Percentiles rank a stretch among this genome's conserved stretches.
Evolutionary conservation across 352 stramenopile species (phyloP).

Genomic region (Globisporangium alternatum): DNA sequence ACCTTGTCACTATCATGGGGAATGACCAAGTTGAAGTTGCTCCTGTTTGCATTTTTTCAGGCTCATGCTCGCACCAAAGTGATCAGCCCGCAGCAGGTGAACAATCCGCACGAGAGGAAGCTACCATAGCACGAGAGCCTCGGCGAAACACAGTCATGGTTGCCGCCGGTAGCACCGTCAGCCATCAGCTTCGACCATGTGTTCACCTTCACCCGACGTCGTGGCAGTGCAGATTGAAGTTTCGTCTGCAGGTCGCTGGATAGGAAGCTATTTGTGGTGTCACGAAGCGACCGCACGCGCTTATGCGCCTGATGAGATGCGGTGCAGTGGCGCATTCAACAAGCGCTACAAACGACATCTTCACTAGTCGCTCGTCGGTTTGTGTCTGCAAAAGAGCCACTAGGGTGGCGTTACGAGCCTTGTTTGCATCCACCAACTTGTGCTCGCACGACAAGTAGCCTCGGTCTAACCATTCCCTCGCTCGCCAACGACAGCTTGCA

Average conservation of each 20-base stretch:
- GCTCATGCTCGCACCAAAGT: too few relatives aligned
- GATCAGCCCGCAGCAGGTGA: too few relatives aligned
- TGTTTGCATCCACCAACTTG: background rate
- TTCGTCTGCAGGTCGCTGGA: too few relatives aligned
- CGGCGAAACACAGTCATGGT: too few relatives aligned
- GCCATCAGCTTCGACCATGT: too few relatives aligned
- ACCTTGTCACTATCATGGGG: background rate
- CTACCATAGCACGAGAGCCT: too few relatives aligned
- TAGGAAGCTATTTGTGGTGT: background rate
- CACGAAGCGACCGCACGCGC: background rate
- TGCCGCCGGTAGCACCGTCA: too few relatives aligned
- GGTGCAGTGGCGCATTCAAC: background rate
- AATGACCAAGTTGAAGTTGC: slow-evolving; percentile 5
- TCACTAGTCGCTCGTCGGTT: background rate
- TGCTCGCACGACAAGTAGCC: background rate
- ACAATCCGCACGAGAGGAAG: too few relatives aligned
- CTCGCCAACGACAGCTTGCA: background rate
- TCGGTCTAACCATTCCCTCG: background rate
- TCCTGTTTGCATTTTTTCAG: too few relatives aligned
- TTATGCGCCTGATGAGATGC: background rate
- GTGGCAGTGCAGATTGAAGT: too few relatives aligned
- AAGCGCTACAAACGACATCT: background rate
- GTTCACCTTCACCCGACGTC: too few relatives aligned
- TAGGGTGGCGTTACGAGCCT: background rate
- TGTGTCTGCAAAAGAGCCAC: background rate